These are phyloP conservation scores for Rhizopogon parksii DNA, from an alignment of 1,284 basidiomycete species.

Conservation along the genomic window DNA sequence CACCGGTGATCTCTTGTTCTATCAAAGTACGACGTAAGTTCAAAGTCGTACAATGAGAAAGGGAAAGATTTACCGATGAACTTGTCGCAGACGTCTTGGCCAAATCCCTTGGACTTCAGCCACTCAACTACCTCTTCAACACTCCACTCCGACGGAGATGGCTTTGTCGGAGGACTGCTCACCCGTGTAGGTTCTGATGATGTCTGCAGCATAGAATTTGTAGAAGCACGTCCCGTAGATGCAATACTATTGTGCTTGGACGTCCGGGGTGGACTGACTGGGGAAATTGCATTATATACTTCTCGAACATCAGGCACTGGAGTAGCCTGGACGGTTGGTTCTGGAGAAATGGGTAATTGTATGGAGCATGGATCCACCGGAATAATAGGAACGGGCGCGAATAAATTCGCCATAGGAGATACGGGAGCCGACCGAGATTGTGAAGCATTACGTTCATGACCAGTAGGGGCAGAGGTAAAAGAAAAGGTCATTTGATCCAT, in stretches of 20 bases:
- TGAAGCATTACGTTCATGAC: conserved; percentile 15
- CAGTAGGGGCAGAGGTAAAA: conserved; percentile 14
- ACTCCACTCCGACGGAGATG: conserved; percentile 69
- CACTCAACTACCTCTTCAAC: conserved; percentile 90
- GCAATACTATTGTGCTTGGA: conserved; percentile 33
- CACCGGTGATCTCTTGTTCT: conserved; percentile 98
- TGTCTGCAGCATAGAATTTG: not conserved
- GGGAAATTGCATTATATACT: conserved; percentile 24
- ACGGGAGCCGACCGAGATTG: conserved; percentile 13
- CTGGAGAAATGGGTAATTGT: conserved; percentile 13
- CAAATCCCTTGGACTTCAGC: conserved; percentile 82
- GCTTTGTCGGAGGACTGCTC: not conserved
- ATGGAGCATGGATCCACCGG: conserved; percentile 16
- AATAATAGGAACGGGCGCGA: conserved; percentile 18
- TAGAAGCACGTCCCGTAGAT: conserved; percentile 16
- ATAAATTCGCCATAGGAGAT: conserved; percentile 17
- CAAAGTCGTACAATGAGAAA: not conserved
- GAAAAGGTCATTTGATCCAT: conserved; percentile 36
- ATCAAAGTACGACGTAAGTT: conserved; percentile 9
- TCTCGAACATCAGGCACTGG: conserved; percentile 17
- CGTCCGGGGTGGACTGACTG: conserved; percentile 28
- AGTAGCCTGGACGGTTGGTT: conserved; percentile 12
- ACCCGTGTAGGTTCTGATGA: conserved; percentile 11
- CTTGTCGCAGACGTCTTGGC: conserved; percentile 74
- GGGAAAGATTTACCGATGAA: conserved; percentile 61